A percentile compares a stretch with the other conserved stretches of the same genome.
Evolutionary conservation across 805 yeast genomes (phyloP).

Genomic region (Ogataea zsoltii): DNA sequence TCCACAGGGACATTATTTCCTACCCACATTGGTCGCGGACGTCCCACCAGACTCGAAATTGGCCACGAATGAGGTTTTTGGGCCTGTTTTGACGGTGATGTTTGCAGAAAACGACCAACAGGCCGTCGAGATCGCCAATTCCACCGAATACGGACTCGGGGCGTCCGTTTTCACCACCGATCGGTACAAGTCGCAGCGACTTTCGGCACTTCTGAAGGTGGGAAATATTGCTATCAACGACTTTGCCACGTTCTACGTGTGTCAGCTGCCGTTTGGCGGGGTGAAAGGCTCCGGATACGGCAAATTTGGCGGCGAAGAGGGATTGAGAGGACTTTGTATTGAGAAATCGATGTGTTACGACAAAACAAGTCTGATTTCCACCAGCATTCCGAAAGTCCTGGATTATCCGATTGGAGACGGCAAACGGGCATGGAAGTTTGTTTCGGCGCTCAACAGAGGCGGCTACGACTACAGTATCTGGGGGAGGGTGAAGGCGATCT

Average conservation of each 20-base stretch:
- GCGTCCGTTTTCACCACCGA: conserved; percentile 82
- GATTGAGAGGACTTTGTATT: conserved; percentile 83
- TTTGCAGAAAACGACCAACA: conserved; percentile 65
- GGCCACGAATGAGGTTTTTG: conserved; percentile 91
- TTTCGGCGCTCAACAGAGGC: conserved; percentile 74
- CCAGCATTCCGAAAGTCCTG: conserved; percentile 81
- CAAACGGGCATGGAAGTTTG: conserved; percentile 86
- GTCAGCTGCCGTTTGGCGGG: conserved; percentile 98
- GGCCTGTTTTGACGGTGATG: conserved; percentile 83
- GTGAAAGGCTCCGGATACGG: conserved; percentile 92
- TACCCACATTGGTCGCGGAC: conserved; percentile 84
- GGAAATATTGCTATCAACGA: conserved; percentile 98
- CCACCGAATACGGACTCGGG: conserved; percentile 88
- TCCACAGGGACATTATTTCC: conserved; percentile 92
- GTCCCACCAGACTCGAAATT: conserved; percentile 76
- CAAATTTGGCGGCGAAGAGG: conserved; percentile 97
- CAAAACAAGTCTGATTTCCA: conserved; percentile 72
- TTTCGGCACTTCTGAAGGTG: conserved; percentile 64
- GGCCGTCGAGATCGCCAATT: conserved; percentile 77
- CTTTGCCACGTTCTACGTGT: conserved; percentile 93
- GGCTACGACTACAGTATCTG: conserved; percentile 79
- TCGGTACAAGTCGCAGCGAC: conserved; percentile 54
- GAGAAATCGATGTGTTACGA: conserved; percentile 89
- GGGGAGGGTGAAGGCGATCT: conserved; percentile 60
- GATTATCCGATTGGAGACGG: conserved; percentile 89